Evolutionary conservation across 2,329 filamentous ascomycete genomes (phyloP).

Genomic region (Fusarium foetens): DNA sequence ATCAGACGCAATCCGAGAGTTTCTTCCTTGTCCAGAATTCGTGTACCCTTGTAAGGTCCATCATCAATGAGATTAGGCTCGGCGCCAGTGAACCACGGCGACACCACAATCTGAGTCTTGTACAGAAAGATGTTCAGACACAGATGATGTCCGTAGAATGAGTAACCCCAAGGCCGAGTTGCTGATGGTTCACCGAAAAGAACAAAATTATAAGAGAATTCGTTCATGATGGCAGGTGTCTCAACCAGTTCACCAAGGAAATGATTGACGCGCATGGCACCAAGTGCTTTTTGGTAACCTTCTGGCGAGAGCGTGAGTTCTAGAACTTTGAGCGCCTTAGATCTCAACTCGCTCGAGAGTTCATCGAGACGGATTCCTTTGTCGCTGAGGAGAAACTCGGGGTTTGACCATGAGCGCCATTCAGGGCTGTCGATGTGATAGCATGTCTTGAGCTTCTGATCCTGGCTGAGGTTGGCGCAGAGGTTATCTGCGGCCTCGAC

Average conservation of each 20-base stretch:
- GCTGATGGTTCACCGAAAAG: constrained; percentile 72
- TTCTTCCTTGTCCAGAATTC: constrained; percentile 74
- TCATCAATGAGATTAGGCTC: constrained; percentile 80
- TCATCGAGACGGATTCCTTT: constrained; percentile 79
- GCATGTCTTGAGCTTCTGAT: background rate
- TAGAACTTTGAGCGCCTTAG: background rate
- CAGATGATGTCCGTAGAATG: constrained; percentile 82
- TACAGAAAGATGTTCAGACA: constrained; percentile 78
- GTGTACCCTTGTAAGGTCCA: constrained; percentile 70
- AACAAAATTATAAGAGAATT: constrained; percentile 80
- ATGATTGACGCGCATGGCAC: constrained; percentile 78
- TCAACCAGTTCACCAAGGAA: constrained; percentile 77
- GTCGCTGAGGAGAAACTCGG: constrained; percentile 75
- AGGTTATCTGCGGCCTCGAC: constrained; percentile 57
- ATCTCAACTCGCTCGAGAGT: constrained; percentile 24
- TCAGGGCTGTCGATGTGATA: constrained; percentile 75
- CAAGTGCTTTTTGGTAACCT: constrained; percentile 75
- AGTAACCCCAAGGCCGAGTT: constrained; percentile 73
- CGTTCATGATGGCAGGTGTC: constrained; percentile 72
- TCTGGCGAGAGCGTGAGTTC: constrained; percentile 70
- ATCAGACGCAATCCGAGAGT: constrained; percentile 73
- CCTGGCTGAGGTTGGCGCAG: fast-evolving
- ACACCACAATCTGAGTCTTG: constrained; percentile 71
- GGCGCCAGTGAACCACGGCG: constrained; percentile 82
- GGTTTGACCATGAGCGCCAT: constrained; percentile 78